Base-by-base conservation (phyloP, 768 basidiomycete species). In the Russula sp. region DNA sequence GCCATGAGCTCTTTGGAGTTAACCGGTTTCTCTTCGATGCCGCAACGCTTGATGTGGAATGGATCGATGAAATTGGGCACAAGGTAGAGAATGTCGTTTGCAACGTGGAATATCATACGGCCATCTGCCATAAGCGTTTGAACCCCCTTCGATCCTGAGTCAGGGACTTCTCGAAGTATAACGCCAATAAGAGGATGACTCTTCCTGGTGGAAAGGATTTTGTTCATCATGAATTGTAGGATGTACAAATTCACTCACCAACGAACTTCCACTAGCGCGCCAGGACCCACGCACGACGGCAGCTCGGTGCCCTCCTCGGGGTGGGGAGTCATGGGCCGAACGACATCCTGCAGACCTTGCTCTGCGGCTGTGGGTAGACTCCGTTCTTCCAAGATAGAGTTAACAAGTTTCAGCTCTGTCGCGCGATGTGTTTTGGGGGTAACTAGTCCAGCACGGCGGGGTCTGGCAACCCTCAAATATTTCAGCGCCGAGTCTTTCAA, bases 11-110 rank as follows among this genome's bases (percentile, higher is more conserved):
- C 73, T 6, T 66, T 65, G 16, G 68, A 67, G 34, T 70, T 74
- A 8, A 53, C 46, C 0, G 80, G 70, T 25, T 69, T 58, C 0
- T 65, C 66, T 1, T 67, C 60, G 0, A 46, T 45, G 1, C 85
- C 84, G 67, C 85, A 86, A 36, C 82, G 77, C 39, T 65, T 65
- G 0, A 78, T 74, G 8, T 84, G 74, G 61, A 81, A 76, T 45
- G 62, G 54, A 14, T 80, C 69, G 29, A 83, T 73, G 67, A 87
- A 77, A n/a, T 73, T 71, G 0, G 87, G 86, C n/a, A 88, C 73
- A 29, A 76, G 67, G 69, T 85, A 88, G 67, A 78, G 75, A 66
- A 87, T 74, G 61, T 90, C 86, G n/a, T 75, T 67, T 11, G 18
- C 47, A 8, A 43, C n/a, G 34, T 63, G 52, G 52, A 10, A 11